Base-by-base conservation (phyloP, 1,284 basidiomycete species). In the Cryptococcus hybrid region DNA sequence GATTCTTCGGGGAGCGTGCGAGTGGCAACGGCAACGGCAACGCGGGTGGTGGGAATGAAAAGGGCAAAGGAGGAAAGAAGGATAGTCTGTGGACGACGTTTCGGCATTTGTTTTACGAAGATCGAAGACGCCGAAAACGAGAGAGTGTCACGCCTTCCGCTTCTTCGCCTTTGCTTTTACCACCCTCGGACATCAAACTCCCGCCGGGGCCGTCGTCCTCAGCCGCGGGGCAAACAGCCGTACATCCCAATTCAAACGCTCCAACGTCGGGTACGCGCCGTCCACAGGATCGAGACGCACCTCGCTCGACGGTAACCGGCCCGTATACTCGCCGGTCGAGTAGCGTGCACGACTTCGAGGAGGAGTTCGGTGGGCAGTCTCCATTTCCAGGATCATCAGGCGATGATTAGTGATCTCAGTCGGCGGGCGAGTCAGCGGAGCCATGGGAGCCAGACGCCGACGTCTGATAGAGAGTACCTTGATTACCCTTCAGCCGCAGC, bases 81-180 rank as follows among this genome's bases (percentile, higher is more conserved):
- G 75, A 78, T 58, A 76, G 75, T 39, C 63, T 82, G 11, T 78
- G 81, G 66, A 75, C 72, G 1, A 76, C 75, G 3, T 80, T 82
- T 66, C 75, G 78, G 11, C 71, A 78, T 53, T 74, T 81, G 69
- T 81, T 81, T 63, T 74, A 78, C 55, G 80, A 81, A 37, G 79
- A 79, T 44, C 65, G 70, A 9, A 72, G 75, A 11, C 76, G 79
- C 43, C 67, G 76, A 3, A 80, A 74, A 57, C 64, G 66, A 24
- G 65, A 66, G 34, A 39, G 9, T n/a, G 50, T 53, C 50, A 48
- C 54, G 51, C 34, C 57, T 58, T 56, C 65, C 12, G 49, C 30
- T 30, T 4, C 30, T 30, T 30, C 30, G 4, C 30, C 30, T 3
- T 30, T 56, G 9, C 18, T 18, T 18, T 57, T 64, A 38, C 3